Conservation (phyloP, 352 stramenopile species). For the Thalassiosira tumida region DNA sequence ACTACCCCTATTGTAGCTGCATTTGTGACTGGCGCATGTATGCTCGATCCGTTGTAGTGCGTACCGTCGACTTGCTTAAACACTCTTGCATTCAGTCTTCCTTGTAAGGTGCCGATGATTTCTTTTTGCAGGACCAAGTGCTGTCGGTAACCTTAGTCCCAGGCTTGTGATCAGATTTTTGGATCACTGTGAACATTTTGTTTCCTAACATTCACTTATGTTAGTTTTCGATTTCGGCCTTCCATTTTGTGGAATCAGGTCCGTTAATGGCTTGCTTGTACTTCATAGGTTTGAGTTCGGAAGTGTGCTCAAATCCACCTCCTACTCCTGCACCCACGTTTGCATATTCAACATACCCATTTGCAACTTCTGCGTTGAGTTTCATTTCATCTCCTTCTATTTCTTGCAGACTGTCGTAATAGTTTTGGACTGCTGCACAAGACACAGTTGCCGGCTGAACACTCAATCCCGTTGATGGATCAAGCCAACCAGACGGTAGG, state of each 20-base stretch:
- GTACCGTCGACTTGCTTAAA: conserved; percentile 72
- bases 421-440: too few relatives aligned
- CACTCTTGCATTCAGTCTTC: conserved; percentile 46
- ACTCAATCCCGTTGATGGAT: too few relatives aligned
- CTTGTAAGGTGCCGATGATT: too few relatives aligned
- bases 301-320: conserved; percentile 73
- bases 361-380: not conserved
- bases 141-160: too few relatives aligned
- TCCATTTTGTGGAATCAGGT: conserved; percentile 64
- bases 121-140: too few relatives aligned
- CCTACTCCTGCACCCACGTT: conserved; percentile 65
- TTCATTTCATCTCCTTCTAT: not conserved
- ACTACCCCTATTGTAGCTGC: not conserved
- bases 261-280: conserved; percentile 71
- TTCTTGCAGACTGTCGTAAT: too few relatives aligned
- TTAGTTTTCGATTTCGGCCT: conserved; percentile 65
- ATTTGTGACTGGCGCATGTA: not conserved
- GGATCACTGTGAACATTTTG: too few relatives aligned
- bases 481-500: too few relatives aligned
- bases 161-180: too few relatives aligned
- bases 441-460: too few relatives aligned
- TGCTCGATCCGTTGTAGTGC: conserved; percentile 56
- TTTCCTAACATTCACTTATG: conserved; percentile 69
- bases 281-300: conserved; percentile 77
- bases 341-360: not conserved